Conservation (phyloP, 768 basidiomycete genomes). For the Chlorophyllum brunneum region DNA sequence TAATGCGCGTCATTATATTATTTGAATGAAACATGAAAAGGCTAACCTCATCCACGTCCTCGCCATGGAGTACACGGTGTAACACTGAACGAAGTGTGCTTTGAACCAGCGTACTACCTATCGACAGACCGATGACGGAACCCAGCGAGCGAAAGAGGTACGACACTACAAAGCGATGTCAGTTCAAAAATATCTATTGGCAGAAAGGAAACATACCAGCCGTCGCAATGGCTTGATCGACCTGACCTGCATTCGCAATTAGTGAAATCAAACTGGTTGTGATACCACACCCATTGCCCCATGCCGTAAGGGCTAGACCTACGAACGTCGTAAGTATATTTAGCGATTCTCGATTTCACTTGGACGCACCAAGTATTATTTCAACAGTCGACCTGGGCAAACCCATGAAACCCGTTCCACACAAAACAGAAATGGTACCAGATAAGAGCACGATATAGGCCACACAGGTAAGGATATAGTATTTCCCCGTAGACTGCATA, state of each 20-base stretch:
- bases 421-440: conserved; percentile 32
- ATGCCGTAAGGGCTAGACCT: conserved; percentile 5
- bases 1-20: background rate
- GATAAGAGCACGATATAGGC: conserved; percentile 34
- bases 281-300: conserved; percentile 36
- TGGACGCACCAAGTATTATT: conserved; percentile 36
- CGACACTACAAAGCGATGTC: conserved; percentile 37
- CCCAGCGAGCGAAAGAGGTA: conserved; percentile 67
- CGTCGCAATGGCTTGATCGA: conserved; percentile 63
- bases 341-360: background rate
- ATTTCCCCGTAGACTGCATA: conserved; percentile 58
- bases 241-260: conserved; percentile 58
- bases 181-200: background rate
- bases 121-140: conserved; percentile 51
- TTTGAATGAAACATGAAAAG: conserved; percentile 12
- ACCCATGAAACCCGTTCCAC: conserved; percentile 34
- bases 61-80: conserved; percentile 35
- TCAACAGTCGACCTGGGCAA: conserved; percentile 28
- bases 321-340: background rate
- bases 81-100: conserved; percentile 42
- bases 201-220: conserved; percentile 36
- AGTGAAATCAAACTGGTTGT: conserved; percentile 57
- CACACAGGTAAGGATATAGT: conserved; percentile 45
- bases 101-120: conserved; percentile 56
- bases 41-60: conserved; percentile 53